Conservation (phyloP, 2,329 filamentous ascomycete species). For the Harringtonia aguacate region DNA sequence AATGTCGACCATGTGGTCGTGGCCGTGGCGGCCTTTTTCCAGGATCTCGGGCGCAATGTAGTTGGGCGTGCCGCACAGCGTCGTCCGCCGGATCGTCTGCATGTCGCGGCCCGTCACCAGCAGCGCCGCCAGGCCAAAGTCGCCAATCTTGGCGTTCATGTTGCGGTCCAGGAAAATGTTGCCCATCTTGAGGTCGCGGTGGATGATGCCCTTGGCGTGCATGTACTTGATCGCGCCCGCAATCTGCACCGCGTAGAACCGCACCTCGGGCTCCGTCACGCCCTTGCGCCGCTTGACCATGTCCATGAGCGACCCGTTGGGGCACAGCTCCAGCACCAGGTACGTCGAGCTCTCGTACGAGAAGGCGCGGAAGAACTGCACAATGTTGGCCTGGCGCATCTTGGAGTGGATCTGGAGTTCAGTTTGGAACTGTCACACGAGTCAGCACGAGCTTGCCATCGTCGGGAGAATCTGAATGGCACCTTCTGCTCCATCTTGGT, state of each 20-base stretch:
- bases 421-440: conserved; percentile 50
- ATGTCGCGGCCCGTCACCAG: conserved; percentile 86
- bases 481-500: conserved; percentile 80
- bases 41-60: conserved; percentile 97
- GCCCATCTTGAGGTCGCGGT: conserved; percentile 94
- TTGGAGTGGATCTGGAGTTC: conserved; percentile 98
- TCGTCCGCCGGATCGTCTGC: conserved; percentile 74
- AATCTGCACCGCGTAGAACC: conserved; percentile 89
- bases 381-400: conserved; percentile 90
- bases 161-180: conserved; percentile 90
- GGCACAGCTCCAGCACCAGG: conserved; percentile 86
- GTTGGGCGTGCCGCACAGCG: conserved; percentile 93
- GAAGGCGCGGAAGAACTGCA: conserved; percentile 91
- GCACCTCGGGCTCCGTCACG: conserved; percentile 85
- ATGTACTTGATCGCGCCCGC: conserved; percentile 97
- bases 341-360: conserved; percentile 84
- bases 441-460: neutral
- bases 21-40: conserved; percentile 85
- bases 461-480: conserved; percentile 7
- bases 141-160: conserved; percentile 97
- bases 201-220: conserved; percentile 90
- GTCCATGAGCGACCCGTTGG: conserved; percentile 93
- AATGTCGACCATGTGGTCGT: conserved; percentile 96
- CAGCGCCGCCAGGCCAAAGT: conserved; percentile 90
- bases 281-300: conserved; percentile 91